phyloP scores from a whole-genome alignment of 2,329 filamentous ascomycete genomes.

The Beauveria sp. region DNA sequence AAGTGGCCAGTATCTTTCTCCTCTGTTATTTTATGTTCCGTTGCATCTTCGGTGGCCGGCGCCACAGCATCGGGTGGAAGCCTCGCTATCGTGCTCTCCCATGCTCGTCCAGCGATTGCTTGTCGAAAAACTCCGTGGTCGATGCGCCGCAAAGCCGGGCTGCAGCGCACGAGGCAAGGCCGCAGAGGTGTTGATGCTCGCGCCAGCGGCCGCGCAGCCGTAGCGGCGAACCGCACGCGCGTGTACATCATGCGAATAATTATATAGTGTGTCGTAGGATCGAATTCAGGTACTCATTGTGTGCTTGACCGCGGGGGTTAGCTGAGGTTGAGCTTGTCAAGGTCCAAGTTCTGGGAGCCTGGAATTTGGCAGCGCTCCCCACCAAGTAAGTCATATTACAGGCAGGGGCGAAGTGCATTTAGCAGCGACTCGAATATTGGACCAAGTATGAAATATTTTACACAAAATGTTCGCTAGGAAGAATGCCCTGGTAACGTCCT shows the following conservation, averaged over 20 bases:
- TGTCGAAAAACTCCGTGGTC: neutral
- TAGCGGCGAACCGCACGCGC: neutral
- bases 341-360: neutral
- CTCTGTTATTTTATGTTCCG: slow-evolving; percentile 29
- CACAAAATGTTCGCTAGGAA: no score
- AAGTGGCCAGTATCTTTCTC: slow-evolving; percentile 76
- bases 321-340: slow-evolving; percentile 2
- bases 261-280: neutral
- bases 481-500: no score
- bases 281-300: neutral
- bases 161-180: neutral
- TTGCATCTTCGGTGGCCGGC: slow-evolving; percentile 6
- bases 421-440: no score
- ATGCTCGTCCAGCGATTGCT: neutral
- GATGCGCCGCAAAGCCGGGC: neutral
- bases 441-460: no score
- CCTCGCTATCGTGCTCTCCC: slow-evolving; percentile 15
- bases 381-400: neutral
- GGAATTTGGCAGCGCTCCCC: neutral
- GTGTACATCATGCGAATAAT: neutral
- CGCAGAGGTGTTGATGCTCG: neutral
- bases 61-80: neutral
- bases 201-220: slow-evolving; percentile 9
- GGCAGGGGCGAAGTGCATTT: neutral
- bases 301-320: neutral